Evolutionary conservation across 2,329 filamentous ascomycete species (phyloP).

Genomic region (Sporothrix inflata): DNA sequence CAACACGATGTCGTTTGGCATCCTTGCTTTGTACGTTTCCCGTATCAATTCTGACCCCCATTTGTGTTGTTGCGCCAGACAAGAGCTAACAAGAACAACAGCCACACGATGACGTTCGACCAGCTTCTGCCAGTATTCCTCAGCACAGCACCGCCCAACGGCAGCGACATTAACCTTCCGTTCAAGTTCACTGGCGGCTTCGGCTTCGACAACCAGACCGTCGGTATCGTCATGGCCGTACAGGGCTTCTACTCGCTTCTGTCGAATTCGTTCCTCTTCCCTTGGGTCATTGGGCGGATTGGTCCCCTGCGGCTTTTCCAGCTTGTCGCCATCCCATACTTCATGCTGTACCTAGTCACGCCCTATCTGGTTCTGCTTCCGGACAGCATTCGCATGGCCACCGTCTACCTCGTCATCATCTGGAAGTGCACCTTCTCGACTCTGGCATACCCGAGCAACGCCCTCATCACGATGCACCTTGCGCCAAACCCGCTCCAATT

Average conservation of each 20-base stretch:
- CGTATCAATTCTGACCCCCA: slow-evolving; percentile 21
- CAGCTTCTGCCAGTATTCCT: slow-evolving; percentile 91
- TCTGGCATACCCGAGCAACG: slow-evolving; percentile 86
- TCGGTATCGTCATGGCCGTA: slow-evolving; percentile 84
- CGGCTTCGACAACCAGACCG: slow-evolving; percentile 77
- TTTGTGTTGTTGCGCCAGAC: not conserved
- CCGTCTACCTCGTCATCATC: slow-evolving; percentile 76
- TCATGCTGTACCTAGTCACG: slow-evolving; percentile 81
- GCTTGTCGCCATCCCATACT: slow-evolving; percentile 79
- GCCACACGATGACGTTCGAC: slow-evolving; percentile 96
- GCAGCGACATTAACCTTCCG: slow-evolving; percentile 64
- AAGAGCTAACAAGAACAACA: slow-evolving; percentile 43
- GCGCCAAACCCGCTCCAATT: slow-evolving; percentile 82
- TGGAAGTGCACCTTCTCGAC: slow-evolving; percentile 94
- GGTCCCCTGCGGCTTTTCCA: slow-evolving; percentile 83
- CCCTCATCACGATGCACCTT: slow-evolving; percentile 86
- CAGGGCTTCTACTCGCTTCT: slow-evolving; percentile 91
- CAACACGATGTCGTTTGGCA: slow-evolving; percentile 87
- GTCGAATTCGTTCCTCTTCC: slow-evolving; percentile 82
- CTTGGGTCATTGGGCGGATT: slow-evolving; percentile 72
- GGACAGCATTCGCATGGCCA: slow-evolving; percentile 67
- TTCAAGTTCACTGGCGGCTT: slow-evolving; percentile 92
- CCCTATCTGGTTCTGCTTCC: slow-evolving; percentile 90
- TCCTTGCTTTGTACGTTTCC: slow-evolving; percentile 83
- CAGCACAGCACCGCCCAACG: slow-evolving; percentile 62